Evolutionary conservation across 192 early-diverging fungal genomes (phyloP), one percentile per base, ranked within the genome.

Genomic region (Linderina pennispora): DNA sequence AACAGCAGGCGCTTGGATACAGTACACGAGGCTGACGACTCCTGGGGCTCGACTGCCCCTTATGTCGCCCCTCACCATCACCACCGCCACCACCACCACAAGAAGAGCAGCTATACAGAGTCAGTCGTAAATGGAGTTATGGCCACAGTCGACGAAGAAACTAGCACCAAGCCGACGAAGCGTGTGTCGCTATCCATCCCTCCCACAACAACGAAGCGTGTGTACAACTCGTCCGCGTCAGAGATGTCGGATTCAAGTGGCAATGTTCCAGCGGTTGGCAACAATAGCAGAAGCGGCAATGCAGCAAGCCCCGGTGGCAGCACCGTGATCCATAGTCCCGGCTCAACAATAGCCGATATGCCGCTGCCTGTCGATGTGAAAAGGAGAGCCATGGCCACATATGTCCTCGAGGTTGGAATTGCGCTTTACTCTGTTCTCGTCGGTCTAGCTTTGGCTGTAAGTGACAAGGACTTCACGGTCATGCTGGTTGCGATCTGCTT

Each of bases 401-500:
- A 82, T 36, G 55, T 86, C 2, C 61, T 89, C 18, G 87, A 89
- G 52, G 51, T 87, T 13, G 85, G 87, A 18, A 86, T 89, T 37
- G 77, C 81, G 2, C 53, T 83, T 37, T 84, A 89, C 52, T 87
- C 85, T 44, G 67, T 89, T 32, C 65, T 89, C 11, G 81, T 89
- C 17, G 87, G 87, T 8, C 58, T 89, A 43, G 70, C 85, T 22
- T 64, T 87, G 11, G 52, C 55, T 11, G 48, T 58, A 18, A 58
- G 48, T 25, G 51, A 62, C 42, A 23, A 36, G 4, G 81, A 71
- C 0, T 84, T 86, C 47, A 52, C 55, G 6, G 68, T 71, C 2
- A 55, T 90, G 16, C 65, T 83, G 11, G 51, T 81, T 17, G 86
- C 87, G 0, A 43, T 88, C 8, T 61, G 77, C 17, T 85, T 89